Evolutionary conservation across 176 grass and related monocot species (phyloP), one percentile per base, ranked within the genome.

Genomic region (Chrysopogon serrulatus): DNA sequence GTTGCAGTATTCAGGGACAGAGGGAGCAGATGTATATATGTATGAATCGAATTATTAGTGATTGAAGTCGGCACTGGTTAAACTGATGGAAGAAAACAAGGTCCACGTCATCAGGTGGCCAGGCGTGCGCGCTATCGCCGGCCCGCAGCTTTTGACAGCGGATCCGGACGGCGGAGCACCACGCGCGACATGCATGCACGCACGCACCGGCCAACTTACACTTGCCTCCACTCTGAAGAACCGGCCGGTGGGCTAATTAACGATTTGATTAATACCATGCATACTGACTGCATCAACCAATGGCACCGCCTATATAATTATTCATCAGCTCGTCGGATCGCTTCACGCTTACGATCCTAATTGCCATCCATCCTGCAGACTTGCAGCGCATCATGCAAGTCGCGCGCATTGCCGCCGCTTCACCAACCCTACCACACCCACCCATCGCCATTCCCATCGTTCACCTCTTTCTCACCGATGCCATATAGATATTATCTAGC

Each of bases 91-190:
- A 49, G 43, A 33, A 49, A 33, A 49, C 27, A 73, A 32, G 8
- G 0, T 43, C n/a, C 42, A 56, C 34, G 32, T 76, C 82, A 66
- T 84, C 82, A 76, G 61, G 61, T 83, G 71, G 42, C 43, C 61
- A 49, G 19, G 16, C 32, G n/a, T 21, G 41, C 41, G 48, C 28
- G 66, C 49, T 26, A 24, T 56, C 53, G 2, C 51, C 51, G 37
- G 31, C 31, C 32, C 21, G 71, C 71, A 84, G 42, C 57, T 75
- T 65, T 73, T 45, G 39, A 12, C 77, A 49, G 42, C 30, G 7
- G 77, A 65, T 23, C 54, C 54, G 54, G 23, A n/a, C 21, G 51
- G 45, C 21, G 51, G 45, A 51, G 5, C 47, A 51, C 17, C 47
- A 19, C 47, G 47, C 17, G 47, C 56, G 57, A 41, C 65, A 21